phyloP scores from a whole-genome alignment of 139 green algal genomes.

The Chlamydomonas sp. region DNA sequence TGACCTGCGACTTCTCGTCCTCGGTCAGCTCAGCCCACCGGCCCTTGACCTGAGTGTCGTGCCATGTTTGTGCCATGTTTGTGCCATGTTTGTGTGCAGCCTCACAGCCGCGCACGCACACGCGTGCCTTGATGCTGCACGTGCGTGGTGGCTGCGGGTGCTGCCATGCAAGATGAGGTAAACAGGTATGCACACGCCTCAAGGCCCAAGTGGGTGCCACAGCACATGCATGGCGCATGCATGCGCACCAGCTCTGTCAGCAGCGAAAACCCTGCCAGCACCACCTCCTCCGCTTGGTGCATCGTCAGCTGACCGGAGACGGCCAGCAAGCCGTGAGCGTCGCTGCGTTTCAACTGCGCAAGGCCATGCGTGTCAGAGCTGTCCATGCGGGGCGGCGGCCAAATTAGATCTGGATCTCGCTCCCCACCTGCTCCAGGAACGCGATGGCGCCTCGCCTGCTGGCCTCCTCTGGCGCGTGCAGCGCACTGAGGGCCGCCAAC shows the following conservation, averaged over 20 bases:
- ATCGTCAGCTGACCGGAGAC: neutral
- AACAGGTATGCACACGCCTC: too few relatives aligned
- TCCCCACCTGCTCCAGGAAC: slow-evolving; percentile 6
- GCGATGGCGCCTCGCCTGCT: neutral
- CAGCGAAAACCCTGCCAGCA: slow-evolving; percentile 2
- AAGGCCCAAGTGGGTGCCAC: too few relatives aligned
- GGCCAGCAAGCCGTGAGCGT: neutral
- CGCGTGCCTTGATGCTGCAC: too few relatives aligned
- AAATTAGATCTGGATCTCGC: too few relatives aligned
- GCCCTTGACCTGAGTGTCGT: neutral
- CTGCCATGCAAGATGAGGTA: too few relatives aligned
- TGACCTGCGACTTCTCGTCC: neutral
- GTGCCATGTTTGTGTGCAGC: too few relatives aligned
- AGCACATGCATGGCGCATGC: neutral
- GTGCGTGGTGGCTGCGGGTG: too few relatives aligned
- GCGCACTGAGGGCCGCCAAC: neutral
- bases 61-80: neutral
- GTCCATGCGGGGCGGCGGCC: neutral
- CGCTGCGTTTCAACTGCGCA: neutral
- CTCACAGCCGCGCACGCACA: too few relatives aligned
- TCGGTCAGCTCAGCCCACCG: slow-evolving; percentile 6
- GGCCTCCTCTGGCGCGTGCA: neutral
- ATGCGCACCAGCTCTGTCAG: neutral
- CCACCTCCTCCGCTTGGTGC: neutral
- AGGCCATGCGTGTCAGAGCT: neutral